Conservation (phyloP, 495 filamentous ascomycete species). For the Aspergillus heteromorphus region DNA sequence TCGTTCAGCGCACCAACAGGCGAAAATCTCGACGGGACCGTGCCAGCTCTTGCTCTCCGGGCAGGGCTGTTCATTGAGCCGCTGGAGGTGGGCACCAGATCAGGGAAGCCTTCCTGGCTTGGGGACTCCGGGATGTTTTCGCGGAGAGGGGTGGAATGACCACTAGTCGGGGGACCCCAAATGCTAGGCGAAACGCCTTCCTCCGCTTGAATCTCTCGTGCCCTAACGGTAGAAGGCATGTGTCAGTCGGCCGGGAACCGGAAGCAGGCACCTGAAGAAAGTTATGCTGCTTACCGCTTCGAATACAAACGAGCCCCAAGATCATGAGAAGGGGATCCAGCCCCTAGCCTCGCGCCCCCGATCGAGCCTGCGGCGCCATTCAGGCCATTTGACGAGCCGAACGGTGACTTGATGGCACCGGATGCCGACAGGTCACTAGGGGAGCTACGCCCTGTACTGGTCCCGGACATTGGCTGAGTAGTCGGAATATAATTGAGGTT, state of each 20-base stretch:
- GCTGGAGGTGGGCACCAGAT: constrained; percentile 66
- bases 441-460: constrained; percentile 81
- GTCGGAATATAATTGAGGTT: constrained; percentile 73
- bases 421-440: constrained; percentile 75
- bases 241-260: constrained; percentile 11
- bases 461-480: constrained; percentile 72
- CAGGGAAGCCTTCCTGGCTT: constrained; percentile 92
- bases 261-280: neutral
- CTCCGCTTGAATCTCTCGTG: constrained; percentile 94
- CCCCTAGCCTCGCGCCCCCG: constrained; percentile 72
- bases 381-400: constrained; percentile 61
- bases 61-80: constrained; percentile 52
- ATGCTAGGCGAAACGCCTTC: constrained; percentile 82
- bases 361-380: constrained; percentile 63
- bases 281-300: constrained; percentile 67
- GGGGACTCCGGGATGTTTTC: constrained; percentile 96
- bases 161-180: constrained; percentile 94
- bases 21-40: constrained; percentile 90
- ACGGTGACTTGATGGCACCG: constrained; percentile 65
- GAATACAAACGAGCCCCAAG: constrained; percentile 74
- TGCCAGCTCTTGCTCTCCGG: constrained; percentile 82
- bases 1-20: constrained; percentile 60
- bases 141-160: constrained; percentile 89
- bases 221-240: constrained; percentile 43
- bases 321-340: constrained; percentile 97